Percentiles rank a stretch among this genome's conserved stretches.
Evolutionary conservation across 495 filamentous ascomycete genomes (phyloP).

Genomic region (Neurospora sp.): DNA sequence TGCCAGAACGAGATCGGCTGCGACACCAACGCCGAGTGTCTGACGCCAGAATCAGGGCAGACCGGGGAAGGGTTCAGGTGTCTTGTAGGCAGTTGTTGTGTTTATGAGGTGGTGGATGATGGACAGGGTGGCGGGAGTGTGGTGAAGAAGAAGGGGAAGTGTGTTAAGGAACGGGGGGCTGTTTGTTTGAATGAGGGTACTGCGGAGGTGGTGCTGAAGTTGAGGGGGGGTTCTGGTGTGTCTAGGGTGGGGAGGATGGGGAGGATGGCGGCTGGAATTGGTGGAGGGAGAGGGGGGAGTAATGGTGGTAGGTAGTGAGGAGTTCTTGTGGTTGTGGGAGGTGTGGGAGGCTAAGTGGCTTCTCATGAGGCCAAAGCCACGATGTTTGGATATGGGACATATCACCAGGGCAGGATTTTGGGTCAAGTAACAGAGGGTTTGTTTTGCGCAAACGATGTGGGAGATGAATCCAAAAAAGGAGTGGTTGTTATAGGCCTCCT

Average conservation of each 20-base stretch:
- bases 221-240: not conserved
- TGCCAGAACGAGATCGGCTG: not conserved
- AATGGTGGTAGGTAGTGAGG: not conserved
- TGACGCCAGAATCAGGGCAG: not conserved
- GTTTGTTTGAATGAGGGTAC: not conserved
- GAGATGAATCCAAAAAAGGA: not conserved
- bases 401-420: not conserved
- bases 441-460: not conserved
- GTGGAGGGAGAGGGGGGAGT: not conserved
- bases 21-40: not conserved
- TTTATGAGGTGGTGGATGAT: not conserved
- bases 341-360: not conserved
- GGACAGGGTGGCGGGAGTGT: not conserved
- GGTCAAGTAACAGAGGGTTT: not conserved
- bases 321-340: not conserved
- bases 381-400: not conserved
- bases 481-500: not conserved
- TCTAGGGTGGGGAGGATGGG: not conserved
- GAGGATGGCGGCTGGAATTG: not conserved
- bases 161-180: not conserved
- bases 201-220: not conserved
- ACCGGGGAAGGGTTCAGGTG: not conserved
- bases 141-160: conserved; percentile 1
- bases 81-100: conserved; percentile 7
- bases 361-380: not conserved